These are phyloP conservation scores for Avicennia marina DNA, from an alignment of 257 asterid species.

Conservation along the genomic window DNA sequence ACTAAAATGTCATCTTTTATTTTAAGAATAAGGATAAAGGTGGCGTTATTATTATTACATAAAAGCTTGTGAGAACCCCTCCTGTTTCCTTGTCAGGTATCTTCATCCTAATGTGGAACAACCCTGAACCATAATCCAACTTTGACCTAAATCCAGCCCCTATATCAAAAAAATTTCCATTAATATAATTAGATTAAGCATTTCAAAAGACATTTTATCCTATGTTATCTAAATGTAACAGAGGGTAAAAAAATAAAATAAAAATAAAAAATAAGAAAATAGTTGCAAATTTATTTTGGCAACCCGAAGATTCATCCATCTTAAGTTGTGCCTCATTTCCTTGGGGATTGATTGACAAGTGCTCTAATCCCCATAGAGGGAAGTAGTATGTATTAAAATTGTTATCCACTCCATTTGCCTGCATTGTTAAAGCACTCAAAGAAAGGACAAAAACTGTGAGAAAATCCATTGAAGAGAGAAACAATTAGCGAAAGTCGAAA, in stretches of 20 bases:
- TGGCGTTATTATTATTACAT: constrained; percentile 16
- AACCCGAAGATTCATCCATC: neutral
- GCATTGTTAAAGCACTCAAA: too few relatives aligned
- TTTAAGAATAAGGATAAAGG: neutral
- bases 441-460: too few relatives aligned
- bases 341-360: neutral
- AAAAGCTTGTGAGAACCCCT: constrained; percentile 39
- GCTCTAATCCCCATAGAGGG: neutral
- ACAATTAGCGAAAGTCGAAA: too few relatives aligned
- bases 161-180: neutral
- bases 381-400: neutral
- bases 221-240: too few relatives aligned
- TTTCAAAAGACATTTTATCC: neutral
- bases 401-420: neutral
- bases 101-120: constrained; percentile 38
- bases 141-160: constrained; percentile 49
- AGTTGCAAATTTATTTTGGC: too few relatives aligned
- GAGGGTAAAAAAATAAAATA: neutral
- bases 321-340: neutral
- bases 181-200: too few relatives aligned
- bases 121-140: constrained; percentile 30
- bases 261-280: too few relatives aligned
- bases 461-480: too few relatives aligned
- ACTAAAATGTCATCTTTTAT: neutral
- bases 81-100: constrained; percentile 22